Evolutionary conservation across 371 early-diverging fungal species (phyloP).

Genomic region (Apophysomyces variabilis): DNA sequence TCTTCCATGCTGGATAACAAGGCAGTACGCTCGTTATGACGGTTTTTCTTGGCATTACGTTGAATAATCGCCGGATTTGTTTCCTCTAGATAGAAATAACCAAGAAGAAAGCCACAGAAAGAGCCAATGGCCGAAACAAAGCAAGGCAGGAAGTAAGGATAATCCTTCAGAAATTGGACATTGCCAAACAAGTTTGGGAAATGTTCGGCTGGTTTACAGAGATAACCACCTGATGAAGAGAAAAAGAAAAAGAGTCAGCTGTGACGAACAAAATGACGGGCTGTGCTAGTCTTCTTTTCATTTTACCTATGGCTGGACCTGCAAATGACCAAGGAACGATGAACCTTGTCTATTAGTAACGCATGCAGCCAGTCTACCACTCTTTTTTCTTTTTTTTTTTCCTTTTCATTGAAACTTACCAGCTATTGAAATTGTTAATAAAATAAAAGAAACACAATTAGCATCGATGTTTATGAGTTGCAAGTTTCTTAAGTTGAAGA

Average conservation of each 20-base stretch:
- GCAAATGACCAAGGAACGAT: not conserved
- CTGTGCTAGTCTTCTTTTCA: not conserved
- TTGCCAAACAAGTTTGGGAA: conserved; percentile 76
- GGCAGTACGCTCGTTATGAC: conserved; percentile 11
- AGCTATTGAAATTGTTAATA: conserved; percentile 14
- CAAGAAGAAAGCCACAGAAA: conserved; percentile 68
- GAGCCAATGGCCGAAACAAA: conserved; percentile 69
- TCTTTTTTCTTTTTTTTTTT: not conserved
- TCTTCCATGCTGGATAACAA: conserved; percentile 2
- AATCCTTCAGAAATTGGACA: conserved; percentile 62
- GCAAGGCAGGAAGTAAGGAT: conserved; percentile 91
- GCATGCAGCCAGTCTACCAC: not conserved
- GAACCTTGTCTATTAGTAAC: conserved; percentile 9
- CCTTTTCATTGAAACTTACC: conserved; percentile 19
- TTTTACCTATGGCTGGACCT: conserved; percentile 5
- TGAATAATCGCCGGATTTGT: conserved; percentile 52
- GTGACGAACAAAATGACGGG: not conserved
- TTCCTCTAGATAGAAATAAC: conserved; percentile 77
- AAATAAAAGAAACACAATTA: not conserved
- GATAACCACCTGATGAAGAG: conserved; percentile 67
- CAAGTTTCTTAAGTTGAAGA: not conserved
- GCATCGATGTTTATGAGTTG: too few species aligned
- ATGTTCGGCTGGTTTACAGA: conserved; percentile 74
- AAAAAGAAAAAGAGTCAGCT: conserved; percentile 16
- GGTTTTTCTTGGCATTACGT: conserved; percentile 12